Conservation (phyloP, 768 basidiomycete genomes). For the Cystofilobasidium macerans region DNA sequence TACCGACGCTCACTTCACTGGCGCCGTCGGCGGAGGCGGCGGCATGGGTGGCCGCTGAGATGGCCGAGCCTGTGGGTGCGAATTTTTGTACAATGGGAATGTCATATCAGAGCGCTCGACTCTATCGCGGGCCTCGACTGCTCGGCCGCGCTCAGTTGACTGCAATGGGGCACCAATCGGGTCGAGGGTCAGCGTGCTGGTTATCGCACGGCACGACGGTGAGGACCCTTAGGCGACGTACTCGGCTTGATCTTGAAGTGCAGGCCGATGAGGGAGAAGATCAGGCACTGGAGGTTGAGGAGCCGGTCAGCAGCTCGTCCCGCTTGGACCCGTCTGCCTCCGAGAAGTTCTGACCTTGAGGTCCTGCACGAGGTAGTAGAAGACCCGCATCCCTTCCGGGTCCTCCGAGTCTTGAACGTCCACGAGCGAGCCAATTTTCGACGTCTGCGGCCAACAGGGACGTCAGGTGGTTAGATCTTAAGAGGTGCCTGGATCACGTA, state of each 20-base stretch:
- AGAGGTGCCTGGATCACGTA: not conserved
- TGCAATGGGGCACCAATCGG: no score
- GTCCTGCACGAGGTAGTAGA: constrained; percentile 98
- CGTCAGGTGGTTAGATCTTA: not conserved
- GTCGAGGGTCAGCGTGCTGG: not conserved
- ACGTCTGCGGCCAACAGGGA: constrained; percentile 53
- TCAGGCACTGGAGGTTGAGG: constrained; percentile 59
- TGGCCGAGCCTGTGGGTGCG: not conserved
- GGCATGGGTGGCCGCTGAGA: constrained; percentile 14
- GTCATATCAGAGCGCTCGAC: not conserved
- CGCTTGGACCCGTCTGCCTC: not conserved
- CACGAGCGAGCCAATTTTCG: constrained; percentile 92
- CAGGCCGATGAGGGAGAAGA: constrained; percentile 93
- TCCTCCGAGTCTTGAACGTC: constrained; percentile 96
- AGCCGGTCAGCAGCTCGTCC: not conserved
- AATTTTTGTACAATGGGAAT: not conserved
- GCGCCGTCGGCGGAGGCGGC: constrained; percentile 18
- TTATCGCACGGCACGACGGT: not conserved
- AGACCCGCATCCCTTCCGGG: constrained; percentile 91
- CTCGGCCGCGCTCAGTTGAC: not conserved
- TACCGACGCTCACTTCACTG: constrained; percentile 22
- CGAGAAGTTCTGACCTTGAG: constrained; percentile 54
- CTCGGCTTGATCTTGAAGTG: constrained; percentile 99
- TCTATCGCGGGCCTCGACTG: not conserved
- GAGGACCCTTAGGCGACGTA: constrained; percentile 35